phyloP scores from a whole-genome alignment of 495 filamentous ascomycete genomes.

The Hypomontagnella monticulosa region DNA sequence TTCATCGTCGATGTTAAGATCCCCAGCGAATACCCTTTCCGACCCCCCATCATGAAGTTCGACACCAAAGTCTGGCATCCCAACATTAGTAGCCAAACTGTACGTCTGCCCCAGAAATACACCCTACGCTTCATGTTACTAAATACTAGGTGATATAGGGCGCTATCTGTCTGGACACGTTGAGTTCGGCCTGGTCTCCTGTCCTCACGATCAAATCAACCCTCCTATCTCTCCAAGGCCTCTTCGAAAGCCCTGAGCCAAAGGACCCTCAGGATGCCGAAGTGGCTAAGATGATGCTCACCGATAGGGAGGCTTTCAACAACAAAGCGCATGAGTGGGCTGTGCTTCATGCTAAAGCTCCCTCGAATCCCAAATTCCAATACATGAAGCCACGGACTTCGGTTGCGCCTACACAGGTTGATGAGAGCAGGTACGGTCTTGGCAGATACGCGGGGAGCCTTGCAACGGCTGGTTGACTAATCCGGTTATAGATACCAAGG shows the following conservation, averaged over 20 bases:
- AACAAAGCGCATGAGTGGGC: slow-evolving; percentile 91
- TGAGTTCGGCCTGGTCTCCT: slow-evolving; percentile 90
- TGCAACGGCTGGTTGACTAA: slow-evolving; percentile 1
- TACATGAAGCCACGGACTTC: slow-evolving; percentile 28
- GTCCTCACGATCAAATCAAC: slow-evolving; percentile 96
- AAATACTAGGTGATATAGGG: slow-evolving; percentile 64
- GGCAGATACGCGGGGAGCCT: not conserved
- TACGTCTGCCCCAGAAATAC: slow-evolving; percentile 55
- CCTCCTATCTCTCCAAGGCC: slow-evolving; percentile 88
- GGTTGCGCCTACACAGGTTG: slow-evolving; percentile 40
- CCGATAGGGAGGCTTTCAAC: slow-evolving; percentile 79
- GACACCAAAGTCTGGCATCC: slow-evolving; percentile 98
- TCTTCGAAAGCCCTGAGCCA: slow-evolving; percentile 92
- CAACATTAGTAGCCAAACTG: slow-evolving; percentile 94
- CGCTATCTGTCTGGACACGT: slow-evolving; percentile 95
- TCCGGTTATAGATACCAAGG: slow-evolving; percentile 75
- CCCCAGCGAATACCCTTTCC: slow-evolving; percentile 90
- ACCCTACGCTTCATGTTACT: not conserved
- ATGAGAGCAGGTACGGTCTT: slow-evolving; percentile 50
- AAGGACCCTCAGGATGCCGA: slow-evolving; percentile 98
- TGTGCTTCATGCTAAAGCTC: slow-evolving; percentile 81
- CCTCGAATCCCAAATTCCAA: slow-evolving; percentile 56
- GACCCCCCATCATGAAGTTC: slow-evolving; percentile 91
- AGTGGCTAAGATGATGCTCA: slow-evolving; percentile 90
- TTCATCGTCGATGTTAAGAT: slow-evolving; percentile 88